Evolutionary conservation across 139 green algal genomes (phyloP).

Genomic region (Chlorella sp.): DNA sequence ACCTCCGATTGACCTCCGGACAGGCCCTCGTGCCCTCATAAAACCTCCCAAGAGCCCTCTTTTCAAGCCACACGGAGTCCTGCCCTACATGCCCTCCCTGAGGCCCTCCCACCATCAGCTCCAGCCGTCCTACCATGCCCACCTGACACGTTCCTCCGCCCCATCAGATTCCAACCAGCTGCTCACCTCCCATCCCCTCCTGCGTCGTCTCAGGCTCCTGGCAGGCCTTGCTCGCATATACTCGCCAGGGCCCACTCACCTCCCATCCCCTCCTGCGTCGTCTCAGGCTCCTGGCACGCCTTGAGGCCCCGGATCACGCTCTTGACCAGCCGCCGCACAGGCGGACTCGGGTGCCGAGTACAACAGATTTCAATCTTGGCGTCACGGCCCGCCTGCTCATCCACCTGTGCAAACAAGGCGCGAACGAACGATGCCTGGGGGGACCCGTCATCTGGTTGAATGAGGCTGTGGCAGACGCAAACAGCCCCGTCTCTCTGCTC

Average conservation of each 20-base stretch:
- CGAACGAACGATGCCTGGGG: background rate
- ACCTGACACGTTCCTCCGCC: too few species aligned
- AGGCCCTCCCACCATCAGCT: too few species aligned
- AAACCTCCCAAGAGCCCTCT: too few species aligned
- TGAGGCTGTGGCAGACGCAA: too few species aligned
- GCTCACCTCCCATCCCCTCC: conserved; percentile 78
- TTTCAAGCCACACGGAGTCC: too few species aligned
- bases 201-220: conserved; percentile 61
- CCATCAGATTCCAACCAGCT: too few species aligned
- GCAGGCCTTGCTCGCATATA: conserved; percentile 51
- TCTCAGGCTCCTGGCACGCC: conserved; percentile 68
- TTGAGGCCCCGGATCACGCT: conserved; percentile 64
- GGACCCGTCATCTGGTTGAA: background rate
- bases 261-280: conserved; percentile 64
- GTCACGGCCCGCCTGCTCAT: background rate
- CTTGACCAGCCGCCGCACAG: conserved; percentile 61
- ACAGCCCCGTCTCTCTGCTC: too few species aligned
- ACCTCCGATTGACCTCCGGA: too few species aligned
- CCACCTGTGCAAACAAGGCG: background rate
- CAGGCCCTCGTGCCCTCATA: too few species aligned
- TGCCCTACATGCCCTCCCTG: too few species aligned
- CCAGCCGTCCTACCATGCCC: too few species aligned
- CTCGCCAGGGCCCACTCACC: too few species aligned
- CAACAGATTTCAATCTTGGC: conserved; percentile 39
- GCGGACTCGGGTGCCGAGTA: conserved; percentile 49